Evolutionary conservation across 202 grass and related monocot genomes (phyloP).

Genomic region (Panicum hallii): DNA sequence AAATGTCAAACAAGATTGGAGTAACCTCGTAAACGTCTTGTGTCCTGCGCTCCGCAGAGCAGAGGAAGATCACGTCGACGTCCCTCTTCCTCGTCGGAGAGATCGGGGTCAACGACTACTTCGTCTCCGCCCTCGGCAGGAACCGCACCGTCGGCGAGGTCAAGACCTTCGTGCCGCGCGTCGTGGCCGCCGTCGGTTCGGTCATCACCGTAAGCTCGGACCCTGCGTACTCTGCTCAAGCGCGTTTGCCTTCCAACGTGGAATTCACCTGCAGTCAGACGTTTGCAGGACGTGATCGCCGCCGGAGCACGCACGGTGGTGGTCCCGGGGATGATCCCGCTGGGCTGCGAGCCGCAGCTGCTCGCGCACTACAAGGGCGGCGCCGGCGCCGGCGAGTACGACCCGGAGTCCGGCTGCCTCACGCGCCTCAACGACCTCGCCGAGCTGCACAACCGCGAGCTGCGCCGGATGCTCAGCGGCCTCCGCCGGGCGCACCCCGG

Average conservation of each 20-base stretch:
- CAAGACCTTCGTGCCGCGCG: conserved; percentile 33
- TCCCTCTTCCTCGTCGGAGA: conserved; percentile 59
- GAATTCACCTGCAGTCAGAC: too few relatives aligned
- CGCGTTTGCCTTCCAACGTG: not conserved
- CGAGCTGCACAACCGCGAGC: conserved; percentile 52
- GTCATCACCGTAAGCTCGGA: conserved; percentile 11
- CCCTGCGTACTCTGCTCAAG: not conserved
- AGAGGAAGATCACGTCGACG: conserved; percentile 12
- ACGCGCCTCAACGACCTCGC: conserved; percentile 48
- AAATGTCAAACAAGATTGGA: too few relatives aligned
- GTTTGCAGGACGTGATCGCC: conserved; percentile 23
- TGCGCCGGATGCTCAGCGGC: conserved; percentile 1
- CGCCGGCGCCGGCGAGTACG: conserved; percentile 31
- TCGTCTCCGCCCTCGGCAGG: conserved; percentile 26
- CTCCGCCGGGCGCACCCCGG: conserved; percentile 42
- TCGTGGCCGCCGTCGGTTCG: conserved; percentile 42
- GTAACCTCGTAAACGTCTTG: not conserved
- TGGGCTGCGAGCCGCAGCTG: conserved; percentile 58
- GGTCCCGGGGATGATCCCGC: conserved; percentile 53
- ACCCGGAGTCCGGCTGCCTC: conserved; percentile 56
- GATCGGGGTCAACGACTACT: conserved; percentile 69
- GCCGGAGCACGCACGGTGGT: conserved; percentile 48
- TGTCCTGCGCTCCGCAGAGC: not conserved
- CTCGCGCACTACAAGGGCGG: conserved; percentile 26
- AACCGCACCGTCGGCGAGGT: conserved; percentile 29